phyloP scores from a whole-genome alignment of 305 asterid genomes.

The Fraxinus paxiana region DNA sequence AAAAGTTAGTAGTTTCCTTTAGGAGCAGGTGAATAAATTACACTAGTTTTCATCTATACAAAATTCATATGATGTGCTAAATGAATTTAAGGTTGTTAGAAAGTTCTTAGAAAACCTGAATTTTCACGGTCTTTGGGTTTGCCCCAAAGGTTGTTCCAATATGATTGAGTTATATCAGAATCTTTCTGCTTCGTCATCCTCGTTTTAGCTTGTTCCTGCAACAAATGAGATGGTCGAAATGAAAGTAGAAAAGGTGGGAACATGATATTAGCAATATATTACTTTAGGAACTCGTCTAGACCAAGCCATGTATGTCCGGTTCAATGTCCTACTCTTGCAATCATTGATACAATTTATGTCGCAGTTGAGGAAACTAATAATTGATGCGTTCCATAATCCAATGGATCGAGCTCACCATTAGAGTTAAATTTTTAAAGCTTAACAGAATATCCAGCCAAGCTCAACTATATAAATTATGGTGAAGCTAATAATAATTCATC shows the following conservation, averaged over 20 bases:
- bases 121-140: conserved; percentile 40
- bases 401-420: not conserved
- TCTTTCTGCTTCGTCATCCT: conserved; percentile 69
- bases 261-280: not conserved
- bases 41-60: not conserved
- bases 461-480: not conserved
- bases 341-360: not conserved
- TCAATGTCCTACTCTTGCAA: not conserved
- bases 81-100: not conserved
- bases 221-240: not conserved
- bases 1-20: not conserved
- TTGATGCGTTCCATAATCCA: not conserved
- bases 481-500: not conserved
- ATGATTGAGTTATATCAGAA: conserved; percentile 50
- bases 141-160: conserved; percentile 85
- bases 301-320: not conserved
- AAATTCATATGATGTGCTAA: not conserved
- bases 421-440: not conserved
- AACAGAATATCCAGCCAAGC: not conserved
- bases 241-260: not conserved
- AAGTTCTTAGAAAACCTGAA: conserved; percentile 33
- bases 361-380: not conserved
- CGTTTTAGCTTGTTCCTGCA: conserved; percentile 69
- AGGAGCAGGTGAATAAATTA: not conserved
- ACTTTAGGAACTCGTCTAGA: not conserved